Base-by-base conservation (phyloP, 805 yeast genomes). In the Ogataea paradorogensis region DNA sequence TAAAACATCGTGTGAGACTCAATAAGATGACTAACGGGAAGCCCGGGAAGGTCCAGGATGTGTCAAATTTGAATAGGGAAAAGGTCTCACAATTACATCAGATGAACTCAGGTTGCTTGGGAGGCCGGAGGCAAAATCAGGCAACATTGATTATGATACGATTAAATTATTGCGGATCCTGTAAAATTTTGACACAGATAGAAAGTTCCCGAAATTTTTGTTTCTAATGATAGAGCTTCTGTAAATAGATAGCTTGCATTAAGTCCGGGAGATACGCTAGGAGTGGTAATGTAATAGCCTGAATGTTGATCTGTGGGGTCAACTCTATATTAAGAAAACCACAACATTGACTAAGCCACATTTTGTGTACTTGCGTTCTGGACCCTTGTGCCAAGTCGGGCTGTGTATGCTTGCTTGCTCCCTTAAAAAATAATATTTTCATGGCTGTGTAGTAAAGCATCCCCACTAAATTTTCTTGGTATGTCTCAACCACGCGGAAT, bases 401-500 rank as follows among this genome's bases (percentile, higher is more conserved):
- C 27, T 37, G 35, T 33, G 25, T 7, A 11, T 6, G 7, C 8
- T 23, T 23, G 25, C 25, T 23, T 11, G 37, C 30, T 18, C 20
- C n/a, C n/a, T n/a, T n/a, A n/a, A 30, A 6, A 9, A 29, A 7
- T 18, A 15, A 26, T 28, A n/a, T 27, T 29, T 18, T 18, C 20
- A 20, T 11, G 26, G 33, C 35, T 23, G 27, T 14, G 35, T n/a
- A 20, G 20, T 8, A 20, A 30, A 20, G 24, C 15, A 4, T 21
- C 33, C 20, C 25, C 31, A 16, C 34, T 23, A 15, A 15, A 11
- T 11, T 8, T 22, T n/a, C 9, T 14, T 35, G 34, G n/a, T 15
- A 45, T 41, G 41, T 23, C 47, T 15, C 46, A 45, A 42, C 61
- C 63, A 25, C 55, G 47, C 38, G 65, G 67, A 5, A 64, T 64